These are phyloP conservation scores for Albophoma yamanashiensis DNA, from an alignment of 2,329 filamentous ascomycete species.

Conservation along the genomic window DNA sequence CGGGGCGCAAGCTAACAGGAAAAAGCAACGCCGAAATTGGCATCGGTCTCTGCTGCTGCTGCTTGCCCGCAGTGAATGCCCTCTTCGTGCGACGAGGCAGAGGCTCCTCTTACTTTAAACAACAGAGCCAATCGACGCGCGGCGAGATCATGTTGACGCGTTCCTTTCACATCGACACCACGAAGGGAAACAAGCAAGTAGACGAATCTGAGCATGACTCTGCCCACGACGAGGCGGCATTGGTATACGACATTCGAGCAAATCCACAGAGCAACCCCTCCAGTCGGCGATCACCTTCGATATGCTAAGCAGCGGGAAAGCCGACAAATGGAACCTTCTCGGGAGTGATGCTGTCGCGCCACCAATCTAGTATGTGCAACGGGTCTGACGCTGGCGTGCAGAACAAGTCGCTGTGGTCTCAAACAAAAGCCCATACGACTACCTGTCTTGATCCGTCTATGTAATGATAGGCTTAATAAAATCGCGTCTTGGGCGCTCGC, in stretches of 20 bases:
- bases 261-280: neutral
- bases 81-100: constrained; percentile 7
- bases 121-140: constrained; percentile 6
- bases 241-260: neutral
- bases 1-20: neutral
- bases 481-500: neutral
- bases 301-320: neutral
- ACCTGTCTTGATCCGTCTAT: no score
- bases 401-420: no score
- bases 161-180: neutral
- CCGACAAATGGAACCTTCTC: neutral
- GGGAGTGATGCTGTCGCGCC: no score
- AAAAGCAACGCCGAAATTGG: constrained; percentile 18
- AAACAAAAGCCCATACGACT: no score
- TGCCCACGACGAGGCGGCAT: neutral
- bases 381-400: neutral
- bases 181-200: neutral
- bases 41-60: constrained; percentile 20
- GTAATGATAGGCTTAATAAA: neutral
- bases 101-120: constrained; percentile 12
- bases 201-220: neutral
- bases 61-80: constrained; percentile 16
- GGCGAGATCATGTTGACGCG: constrained; percentile 19
- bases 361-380: neutral
- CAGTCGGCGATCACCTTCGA: neutral